phyloP scores from a whole-genome alignment of 768 basidiomycete species.

The Tricholoma furcatifolium region DNA sequence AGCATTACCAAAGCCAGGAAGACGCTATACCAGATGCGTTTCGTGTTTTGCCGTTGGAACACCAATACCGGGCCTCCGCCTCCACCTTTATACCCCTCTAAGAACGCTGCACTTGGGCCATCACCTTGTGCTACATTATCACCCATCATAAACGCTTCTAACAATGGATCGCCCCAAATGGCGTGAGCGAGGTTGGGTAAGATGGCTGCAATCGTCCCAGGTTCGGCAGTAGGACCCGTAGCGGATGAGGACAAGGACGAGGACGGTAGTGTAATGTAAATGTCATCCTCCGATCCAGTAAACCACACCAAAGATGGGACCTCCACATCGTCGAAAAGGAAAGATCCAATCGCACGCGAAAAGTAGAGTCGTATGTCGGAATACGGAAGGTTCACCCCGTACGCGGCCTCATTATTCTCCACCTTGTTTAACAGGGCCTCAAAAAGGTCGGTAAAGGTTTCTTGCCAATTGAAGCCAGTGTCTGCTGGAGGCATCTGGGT shows the following conservation, averaged over 20 bases:
- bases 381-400: constrained; percentile 33
- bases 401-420: constrained; percentile 23
- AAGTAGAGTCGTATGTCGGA: constrained; percentile 47
- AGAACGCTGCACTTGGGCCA: constrained; percentile 46
- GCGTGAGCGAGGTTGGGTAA: constrained; percentile 52
- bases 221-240: constrained; percentile 12
- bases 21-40: constrained; percentile 73
- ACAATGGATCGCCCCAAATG: constrained; percentile 75
- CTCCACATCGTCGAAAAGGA: constrained; percentile 76
- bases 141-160: constrained; percentile 62
- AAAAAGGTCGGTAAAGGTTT: constrained; percentile 60
- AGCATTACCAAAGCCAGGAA: constrained; percentile 60
- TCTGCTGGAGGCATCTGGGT: constrained; percentile 25
- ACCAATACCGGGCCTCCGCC: constrained; percentile 49
- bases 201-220: constrained; percentile 40
- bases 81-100: constrained; percentile 58
- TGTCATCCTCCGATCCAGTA: constrained; percentile 56
- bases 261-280: constrained; percentile 44
- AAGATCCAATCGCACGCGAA: constrained; percentile 70
- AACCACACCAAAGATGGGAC: constrained; percentile 68
- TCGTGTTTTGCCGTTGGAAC: constrained; percentile 70
- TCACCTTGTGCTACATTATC: constrained; percentile 19
- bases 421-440: constrained; percentile 54
- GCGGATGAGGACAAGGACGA: constrained; percentile 15
- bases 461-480: constrained; percentile 70